These are phyloP conservation scores for Arctium minus DNA, from an alignment of 129 eudicot genomes.

Conservation along the genomic window DNA sequence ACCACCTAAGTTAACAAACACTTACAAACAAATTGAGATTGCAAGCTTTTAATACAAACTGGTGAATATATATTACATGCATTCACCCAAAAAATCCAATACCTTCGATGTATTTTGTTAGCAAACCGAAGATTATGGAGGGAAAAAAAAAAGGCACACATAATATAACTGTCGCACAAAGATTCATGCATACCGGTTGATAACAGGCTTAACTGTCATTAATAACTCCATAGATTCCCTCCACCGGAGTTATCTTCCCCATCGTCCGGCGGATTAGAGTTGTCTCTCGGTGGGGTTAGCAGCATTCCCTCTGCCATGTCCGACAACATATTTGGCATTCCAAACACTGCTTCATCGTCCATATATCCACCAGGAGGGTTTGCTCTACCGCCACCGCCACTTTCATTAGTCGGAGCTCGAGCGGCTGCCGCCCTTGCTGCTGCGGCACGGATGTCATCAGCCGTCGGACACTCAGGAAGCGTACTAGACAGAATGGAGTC, in stretches of 20 bases:
- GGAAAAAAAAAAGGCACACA: background rate
- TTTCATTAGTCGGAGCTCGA: slow-evolving; percentile 13
- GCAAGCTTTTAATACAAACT: background rate
- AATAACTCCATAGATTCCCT: slow-evolving; percentile 46
- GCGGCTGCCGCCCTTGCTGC: slow-evolving; percentile 79
- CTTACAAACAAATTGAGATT: background rate
- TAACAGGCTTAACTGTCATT: background rate
- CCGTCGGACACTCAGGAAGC: slow-evolving; percentile 40
- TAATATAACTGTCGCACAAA: background rate
- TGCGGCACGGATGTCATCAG: slow-evolving; percentile 68
- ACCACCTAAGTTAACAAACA: background rate
- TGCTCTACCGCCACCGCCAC: background rate
- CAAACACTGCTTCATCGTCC: slow-evolving; percentile 56
- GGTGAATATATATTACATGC: background rate
- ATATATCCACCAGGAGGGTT: slow-evolving; percentile 19
- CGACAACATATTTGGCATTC: slow-evolving; percentile 50
- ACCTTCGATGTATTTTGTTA: background rate
- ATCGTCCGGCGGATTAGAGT: slow-evolving; percentile 24
- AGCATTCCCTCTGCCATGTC: slow-evolving; percentile 72
- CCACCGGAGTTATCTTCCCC: slow-evolving; percentile 10
- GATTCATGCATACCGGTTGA: background rate
- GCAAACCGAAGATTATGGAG: background rate
- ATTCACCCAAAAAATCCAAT: background rate
- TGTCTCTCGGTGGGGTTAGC: slow-evolving; percentile 50
- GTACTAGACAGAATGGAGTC: slow-evolving; percentile 56